A percentile compares a stretch with the other conserved stretches of the same genome.
These are phyloP conservation scores for Yamadazyma triangularis DNA, from an alignment of 1,139 yeast species.

Conservation along the genomic window DNA sequence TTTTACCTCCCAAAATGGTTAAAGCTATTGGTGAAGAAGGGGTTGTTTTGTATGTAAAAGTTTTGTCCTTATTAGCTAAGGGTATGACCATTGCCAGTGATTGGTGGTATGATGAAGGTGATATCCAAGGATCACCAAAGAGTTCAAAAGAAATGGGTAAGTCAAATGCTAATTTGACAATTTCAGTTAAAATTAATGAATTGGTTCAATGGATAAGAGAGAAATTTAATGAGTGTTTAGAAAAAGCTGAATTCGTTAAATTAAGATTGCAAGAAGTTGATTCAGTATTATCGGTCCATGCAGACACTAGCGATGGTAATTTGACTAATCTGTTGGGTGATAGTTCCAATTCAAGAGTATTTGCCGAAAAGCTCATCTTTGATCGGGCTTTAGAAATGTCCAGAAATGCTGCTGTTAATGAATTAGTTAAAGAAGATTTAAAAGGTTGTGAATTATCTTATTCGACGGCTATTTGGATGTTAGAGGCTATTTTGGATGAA, in stretches of 20 bases:
- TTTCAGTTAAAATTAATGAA: constrained; percentile 55
- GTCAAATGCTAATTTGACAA: constrained; percentile 5
- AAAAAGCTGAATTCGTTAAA: constrained; percentile 77
- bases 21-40: constrained; percentile 79
- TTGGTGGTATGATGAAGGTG: constrained; percentile 69
- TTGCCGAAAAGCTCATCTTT: constrained; percentile 82
- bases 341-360: constrained; percentile 23
- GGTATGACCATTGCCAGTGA: constrained; percentile 82
- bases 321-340: constrained; percentile 1
- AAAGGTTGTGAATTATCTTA: constrained; percentile 83
- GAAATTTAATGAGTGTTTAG: constrained; percentile 81
- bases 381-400: constrained; percentile 94
- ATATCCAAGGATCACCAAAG: constrained; percentile 10
- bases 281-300: constrained; percentile 15
- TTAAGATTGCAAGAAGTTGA: constrained; percentile 52
- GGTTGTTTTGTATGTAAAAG: constrained; percentile 75
- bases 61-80: constrained; percentile 72
- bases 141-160: neutral
- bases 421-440: constrained; percentile 70
- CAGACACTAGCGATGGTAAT: neutral
- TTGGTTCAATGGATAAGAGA: constrained; percentile 92
- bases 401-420: constrained; percentile 84
- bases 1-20: constrained; percentile 57
- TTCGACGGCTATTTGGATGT: constrained; percentile 93
- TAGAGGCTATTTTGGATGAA: constrained; percentile 74